These are phyloP conservation scores for Hsuehochloa calcarea DNA, from an alignment of 176 grass and related monocot species.

Conservation along the genomic window DNA sequence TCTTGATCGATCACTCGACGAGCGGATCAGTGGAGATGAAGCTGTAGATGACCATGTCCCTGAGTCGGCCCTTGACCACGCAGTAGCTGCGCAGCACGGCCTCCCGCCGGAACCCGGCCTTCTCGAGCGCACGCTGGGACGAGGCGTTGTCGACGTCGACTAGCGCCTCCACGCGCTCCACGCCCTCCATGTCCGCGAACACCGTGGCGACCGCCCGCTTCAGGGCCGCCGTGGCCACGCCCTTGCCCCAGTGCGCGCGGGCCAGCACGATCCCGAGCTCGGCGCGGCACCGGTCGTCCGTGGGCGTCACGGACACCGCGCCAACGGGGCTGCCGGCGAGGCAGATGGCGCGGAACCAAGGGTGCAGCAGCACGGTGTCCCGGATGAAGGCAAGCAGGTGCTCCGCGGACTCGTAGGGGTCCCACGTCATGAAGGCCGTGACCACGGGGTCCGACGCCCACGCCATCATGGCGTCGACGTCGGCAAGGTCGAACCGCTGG, in stretches of 20 bases:
- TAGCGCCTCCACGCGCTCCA: conserved; percentile 82
- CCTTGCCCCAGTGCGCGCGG: conserved; percentile 50
- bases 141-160: conserved; percentile 53
- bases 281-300: conserved; percentile 51
- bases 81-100: conserved; percentile 66
- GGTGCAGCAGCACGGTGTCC: conserved; percentile 57
- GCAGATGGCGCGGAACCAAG: conserved; percentile 76
- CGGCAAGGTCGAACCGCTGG: conserved; percentile 58
- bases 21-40: conserved; percentile 57
- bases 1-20: background rate
- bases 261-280: conserved; percentile 58
- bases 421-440: conserved; percentile 55
- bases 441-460: conserved; percentile 69
- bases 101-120: conserved; percentile 65
- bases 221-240: conserved; percentile 56
- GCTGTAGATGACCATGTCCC: conserved; percentile 69
- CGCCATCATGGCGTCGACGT: conserved; percentile 61
- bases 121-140: conserved; percentile 58
- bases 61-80: conserved; percentile 34
- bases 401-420: conserved; percentile 48
- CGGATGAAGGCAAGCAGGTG: conserved; percentile 57
- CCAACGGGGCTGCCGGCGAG: conserved; percentile 44
- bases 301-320: conserved; percentile 54
- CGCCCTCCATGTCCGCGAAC: conserved; percentile 46
- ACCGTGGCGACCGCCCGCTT: conserved; percentile 12